Evolutionary conservation across 257 asterid species (phyloP).

Genomic region (Orobanche coerulescens): DNA sequence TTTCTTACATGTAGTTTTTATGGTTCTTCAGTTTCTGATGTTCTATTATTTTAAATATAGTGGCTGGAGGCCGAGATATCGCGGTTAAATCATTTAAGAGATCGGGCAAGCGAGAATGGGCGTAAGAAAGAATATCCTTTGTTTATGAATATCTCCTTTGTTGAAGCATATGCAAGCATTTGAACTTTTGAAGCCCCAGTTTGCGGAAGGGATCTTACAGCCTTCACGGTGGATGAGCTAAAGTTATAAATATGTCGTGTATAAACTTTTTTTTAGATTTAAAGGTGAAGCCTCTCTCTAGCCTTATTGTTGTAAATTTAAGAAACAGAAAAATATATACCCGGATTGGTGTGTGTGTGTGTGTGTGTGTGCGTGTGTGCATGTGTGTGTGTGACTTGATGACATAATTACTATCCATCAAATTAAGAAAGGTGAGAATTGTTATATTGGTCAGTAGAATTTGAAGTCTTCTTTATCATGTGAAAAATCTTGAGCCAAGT

Average conservation of each 20-base stretch:
- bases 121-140: constrained; percentile 61
- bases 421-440: background rate
- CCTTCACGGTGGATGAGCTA: constrained; percentile 10
- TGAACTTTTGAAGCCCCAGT: constrained; percentile 6
- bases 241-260: background rate
- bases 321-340: background rate
- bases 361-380: too few species aligned
- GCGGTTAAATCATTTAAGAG: constrained; percentile 48
- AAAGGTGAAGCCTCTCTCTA: constrained; percentile 1
- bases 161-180: background rate
- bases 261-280: background rate
- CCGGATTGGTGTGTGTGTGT: too few species aligned
- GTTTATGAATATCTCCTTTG: constrained; percentile 4
- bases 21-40: constrained; percentile 20
- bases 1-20: background rate
- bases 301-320: background rate
- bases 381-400: background rate
- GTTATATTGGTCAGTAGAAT: background rate
- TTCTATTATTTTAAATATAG: constrained; percentile 27
- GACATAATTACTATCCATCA: background rate
- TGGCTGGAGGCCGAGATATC: constrained; percentile 46
- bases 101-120: constrained; percentile 63
- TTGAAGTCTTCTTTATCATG: background rate
- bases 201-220: background rate
- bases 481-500: background rate